Conservation (phyloP, 1,139 yeast genomes). For the Kurtzmaniella quercitrusa region DNA sequence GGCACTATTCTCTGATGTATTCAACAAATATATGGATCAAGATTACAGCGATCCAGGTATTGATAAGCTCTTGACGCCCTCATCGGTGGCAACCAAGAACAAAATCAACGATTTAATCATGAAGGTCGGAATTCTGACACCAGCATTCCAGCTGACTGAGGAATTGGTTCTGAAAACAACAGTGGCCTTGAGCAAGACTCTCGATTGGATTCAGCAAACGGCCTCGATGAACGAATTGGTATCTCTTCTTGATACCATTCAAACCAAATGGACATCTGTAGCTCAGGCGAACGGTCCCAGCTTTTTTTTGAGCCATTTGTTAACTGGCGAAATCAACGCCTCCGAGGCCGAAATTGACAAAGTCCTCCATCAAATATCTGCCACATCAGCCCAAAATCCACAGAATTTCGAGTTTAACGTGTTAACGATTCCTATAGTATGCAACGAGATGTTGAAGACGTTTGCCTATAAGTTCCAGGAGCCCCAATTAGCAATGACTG, state of each 20-base stretch:
- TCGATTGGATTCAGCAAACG: not conserved
- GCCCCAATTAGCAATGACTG: conserved; percentile 32
- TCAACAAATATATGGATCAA: not conserved
- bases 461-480: conserved; percentile 26
- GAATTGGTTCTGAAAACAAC: not conserved
- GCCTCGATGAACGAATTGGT: not conserved
- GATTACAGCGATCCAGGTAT: not conserved
- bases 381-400: conserved; percentile 15
- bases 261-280: conserved; percentile 5
- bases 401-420: conserved; percentile 25
- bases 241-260: not conserved
- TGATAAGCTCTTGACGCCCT: not conserved
- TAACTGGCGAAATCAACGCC: not conserved
- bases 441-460: conserved; percentile 28
- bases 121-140: not conserved
- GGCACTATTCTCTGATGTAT: not conserved
- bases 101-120: not conserved
- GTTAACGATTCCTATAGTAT: conserved; percentile 33
- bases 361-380: not conserved
- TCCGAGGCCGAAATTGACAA: not conserved
- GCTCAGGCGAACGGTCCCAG: conserved; percentile 15
- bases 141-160: not conserved
- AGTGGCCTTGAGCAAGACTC: not conserved
- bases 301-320: conserved; percentile 5
- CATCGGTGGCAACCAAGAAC: not conserved